Conservation (phyloP, 768 basidiomycete species). For the Dentipellis fragilis region DNA sequence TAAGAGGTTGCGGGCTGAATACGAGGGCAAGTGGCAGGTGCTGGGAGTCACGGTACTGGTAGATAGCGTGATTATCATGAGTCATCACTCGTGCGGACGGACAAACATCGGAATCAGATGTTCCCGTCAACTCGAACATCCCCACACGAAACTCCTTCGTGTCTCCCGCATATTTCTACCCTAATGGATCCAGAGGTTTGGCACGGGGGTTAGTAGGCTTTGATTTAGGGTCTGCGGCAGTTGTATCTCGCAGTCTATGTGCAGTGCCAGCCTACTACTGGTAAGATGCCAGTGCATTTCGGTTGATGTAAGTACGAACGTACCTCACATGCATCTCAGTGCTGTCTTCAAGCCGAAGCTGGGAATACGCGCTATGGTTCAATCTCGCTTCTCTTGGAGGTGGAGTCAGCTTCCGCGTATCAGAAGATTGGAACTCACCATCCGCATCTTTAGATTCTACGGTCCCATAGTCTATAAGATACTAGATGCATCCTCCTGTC, state of each 20-base stretch:
- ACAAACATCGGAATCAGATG: slow-evolving; percentile 51
- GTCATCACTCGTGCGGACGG: no score
- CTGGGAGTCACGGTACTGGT: no score
- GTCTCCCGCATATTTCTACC: not conserved
- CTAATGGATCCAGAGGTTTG: slow-evolving; percentile 25
- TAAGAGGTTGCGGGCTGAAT: no score
- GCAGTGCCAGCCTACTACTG: slow-evolving; percentile 28
- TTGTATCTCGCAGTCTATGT: slow-evolving; percentile 18
- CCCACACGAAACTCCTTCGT: slow-evolving; percentile 29
- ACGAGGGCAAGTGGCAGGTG: no score
- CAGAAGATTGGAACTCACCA: not conserved
- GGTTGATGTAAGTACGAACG: not conserved
- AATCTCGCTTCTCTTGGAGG: slow-evolving; percentile 45
- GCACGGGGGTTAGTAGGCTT: slow-evolving; percentile 31
- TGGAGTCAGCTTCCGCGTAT: slow-evolving; percentile 8
- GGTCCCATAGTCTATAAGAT: slow-evolving; percentile 26
- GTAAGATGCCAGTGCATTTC: slow-evolving; percentile 19
- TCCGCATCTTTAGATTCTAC: slow-evolving; percentile 24
- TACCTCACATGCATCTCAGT: slow-evolving; percentile 15
- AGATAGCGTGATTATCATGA: no score
- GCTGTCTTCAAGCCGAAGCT: slow-evolving; percentile 44
- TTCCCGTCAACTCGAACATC: slow-evolving; percentile 63
- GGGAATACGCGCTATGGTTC: slow-evolving; percentile 48
- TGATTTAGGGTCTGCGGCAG: slow-evolving; percentile 2
- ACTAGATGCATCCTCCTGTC: slow-evolving; percentile 33